These are phyloP conservation scores for Claviceps sp. DNA, from an alignment of 2,329 filamentous ascomycete genomes.

Conservation along the genomic window DNA sequence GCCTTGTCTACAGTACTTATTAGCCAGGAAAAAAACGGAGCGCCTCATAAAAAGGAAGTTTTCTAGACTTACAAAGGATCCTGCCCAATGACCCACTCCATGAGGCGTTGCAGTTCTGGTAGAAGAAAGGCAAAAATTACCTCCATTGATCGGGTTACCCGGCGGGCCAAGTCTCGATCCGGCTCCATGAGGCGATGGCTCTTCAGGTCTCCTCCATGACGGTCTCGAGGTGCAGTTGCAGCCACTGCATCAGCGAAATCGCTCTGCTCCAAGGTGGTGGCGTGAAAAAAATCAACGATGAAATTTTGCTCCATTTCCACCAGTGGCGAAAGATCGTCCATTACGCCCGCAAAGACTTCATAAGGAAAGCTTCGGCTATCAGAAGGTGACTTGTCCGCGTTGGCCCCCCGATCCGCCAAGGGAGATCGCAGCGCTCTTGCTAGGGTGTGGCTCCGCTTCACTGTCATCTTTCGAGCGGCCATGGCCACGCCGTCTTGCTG, in stretches of 20 bases:
- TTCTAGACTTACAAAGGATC: constrained; percentile 61
- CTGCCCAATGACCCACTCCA: constrained; percentile 69
- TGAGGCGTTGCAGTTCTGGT: constrained; percentile 60
- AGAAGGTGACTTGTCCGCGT: constrained; percentile 39
- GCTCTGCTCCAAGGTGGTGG: constrained; percentile 65
- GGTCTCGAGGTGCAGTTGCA: constrained; percentile 49
- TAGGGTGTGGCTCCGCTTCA: constrained; percentile 83
- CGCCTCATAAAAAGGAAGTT: neutral
- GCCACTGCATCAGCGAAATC: constrained; percentile 77
- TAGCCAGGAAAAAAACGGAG: constrained; percentile 3
- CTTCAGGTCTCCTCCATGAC: constrained; percentile 59
- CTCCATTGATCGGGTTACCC: constrained; percentile 79
- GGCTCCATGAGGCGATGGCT: constrained; percentile 72
- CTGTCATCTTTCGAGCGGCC: constrained; percentile 78
- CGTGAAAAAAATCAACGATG: constrained; percentile 90
- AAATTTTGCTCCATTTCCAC: constrained; percentile 95
- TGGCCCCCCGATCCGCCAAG: constrained; percentile 42
- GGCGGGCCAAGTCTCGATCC: constrained; percentile 72
- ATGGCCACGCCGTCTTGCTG: constrained; percentile 66
- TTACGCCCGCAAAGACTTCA: constrained; percentile 66
- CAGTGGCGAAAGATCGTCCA: constrained; percentile 71
- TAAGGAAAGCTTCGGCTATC: constrained; percentile 59
- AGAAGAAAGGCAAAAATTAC: constrained; percentile 75
- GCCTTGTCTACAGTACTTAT: constrained; percentile 50
- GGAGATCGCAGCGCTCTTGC: constrained; percentile 60